Conservation (phyloP, 805 yeast species). For the Diddensiella santjacobensis region DNA sequence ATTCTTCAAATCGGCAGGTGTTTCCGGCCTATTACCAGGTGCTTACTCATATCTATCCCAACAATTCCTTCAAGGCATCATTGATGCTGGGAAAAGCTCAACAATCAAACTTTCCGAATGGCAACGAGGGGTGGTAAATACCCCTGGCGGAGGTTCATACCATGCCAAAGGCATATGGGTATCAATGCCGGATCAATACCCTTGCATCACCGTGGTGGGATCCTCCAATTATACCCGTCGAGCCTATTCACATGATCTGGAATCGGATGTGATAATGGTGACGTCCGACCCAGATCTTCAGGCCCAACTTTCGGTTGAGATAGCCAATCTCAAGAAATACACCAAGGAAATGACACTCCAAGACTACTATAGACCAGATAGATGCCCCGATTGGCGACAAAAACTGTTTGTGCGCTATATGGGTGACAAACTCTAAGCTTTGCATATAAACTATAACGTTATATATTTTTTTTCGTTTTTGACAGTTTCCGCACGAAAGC, state of each 20-base stretch:
- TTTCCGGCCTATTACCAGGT: slow-evolving; percentile 76
- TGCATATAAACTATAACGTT: background rate
- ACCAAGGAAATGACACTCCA: slow-evolving; percentile 51
- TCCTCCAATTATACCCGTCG: slow-evolving; percentile 91
- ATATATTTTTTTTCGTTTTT: background rate
- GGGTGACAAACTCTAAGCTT: slow-evolving; percentile 29
- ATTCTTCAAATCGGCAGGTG: slow-evolving; percentile 78
- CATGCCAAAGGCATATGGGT: slow-evolving; percentile 97
- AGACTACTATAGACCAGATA: slow-evolving; percentile 61
- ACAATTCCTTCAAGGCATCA: slow-evolving; percentile 56
- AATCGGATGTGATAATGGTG: slow-evolving; percentile 75
- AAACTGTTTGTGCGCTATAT: slow-evolving; percentile 26
- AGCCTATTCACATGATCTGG: slow-evolving; percentile 83
- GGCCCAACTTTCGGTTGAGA: slow-evolving; percentile 54
- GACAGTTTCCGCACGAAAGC: background rate
- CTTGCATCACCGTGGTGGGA: slow-evolving; percentile 79
- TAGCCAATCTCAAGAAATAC: slow-evolving; percentile 53
- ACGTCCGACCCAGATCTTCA: slow-evolving; percentile 65
- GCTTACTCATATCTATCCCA: slow-evolving; percentile 79
- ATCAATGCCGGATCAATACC: slow-evolving; percentile 49
- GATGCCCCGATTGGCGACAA: slow-evolving; percentile 48
- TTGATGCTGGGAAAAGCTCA: slow-evolving; percentile 33
- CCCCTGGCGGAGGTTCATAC: slow-evolving; percentile 89
- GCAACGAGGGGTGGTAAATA: slow-evolving; percentile 80
- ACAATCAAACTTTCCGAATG: slow-evolving; percentile 71